phyloP scores from a whole-genome alignment of 768 basidiomycete species.

The Pulveroboletus sp. region DNA sequence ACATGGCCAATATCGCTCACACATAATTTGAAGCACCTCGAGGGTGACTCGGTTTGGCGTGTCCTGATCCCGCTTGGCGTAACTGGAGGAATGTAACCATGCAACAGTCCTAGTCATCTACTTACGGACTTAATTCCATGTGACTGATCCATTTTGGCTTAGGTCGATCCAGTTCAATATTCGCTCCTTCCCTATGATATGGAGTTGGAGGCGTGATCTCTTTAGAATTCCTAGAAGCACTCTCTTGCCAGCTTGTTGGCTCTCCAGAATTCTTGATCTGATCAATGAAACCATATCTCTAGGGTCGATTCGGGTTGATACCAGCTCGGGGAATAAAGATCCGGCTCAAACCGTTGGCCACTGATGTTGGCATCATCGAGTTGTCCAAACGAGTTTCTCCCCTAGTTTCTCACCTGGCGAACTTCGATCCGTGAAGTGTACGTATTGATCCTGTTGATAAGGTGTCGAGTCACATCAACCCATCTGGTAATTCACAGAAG shows the following conservation, averaged over 20 bases:
- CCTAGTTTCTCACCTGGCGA: neutral
- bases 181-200: neutral
- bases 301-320: conserved; percentile 1
- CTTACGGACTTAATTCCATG: neutral
- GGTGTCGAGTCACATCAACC: conserved; percentile 16
- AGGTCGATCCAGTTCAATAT: conserved; percentile 2
- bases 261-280: neutral
- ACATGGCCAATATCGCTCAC: too few species aligned
- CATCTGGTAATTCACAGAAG: conserved; percentile 14
- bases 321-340: conserved; percentile 2
- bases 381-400: conserved; percentile 1
- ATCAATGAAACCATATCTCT: conserved; percentile 8
- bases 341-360: conserved; percentile 1
- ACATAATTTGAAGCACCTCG: too few species aligned
- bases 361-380: conserved; percentile 4
- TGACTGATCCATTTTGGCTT: neutral
- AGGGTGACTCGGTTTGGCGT: conserved; percentile 13
- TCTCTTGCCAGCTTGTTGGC: neutral
- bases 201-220: neutral
- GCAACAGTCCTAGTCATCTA: neutral
- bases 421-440: neutral
- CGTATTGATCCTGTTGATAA: conserved; percentile 11
- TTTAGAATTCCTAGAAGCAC: too few species aligned
- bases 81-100: conserved; percentile 1
- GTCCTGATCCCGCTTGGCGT: conserved; percentile 8